Conservation (phyloP, 1,284 basidiomycete genomes). For the Cryptococcus sp. region DNA sequence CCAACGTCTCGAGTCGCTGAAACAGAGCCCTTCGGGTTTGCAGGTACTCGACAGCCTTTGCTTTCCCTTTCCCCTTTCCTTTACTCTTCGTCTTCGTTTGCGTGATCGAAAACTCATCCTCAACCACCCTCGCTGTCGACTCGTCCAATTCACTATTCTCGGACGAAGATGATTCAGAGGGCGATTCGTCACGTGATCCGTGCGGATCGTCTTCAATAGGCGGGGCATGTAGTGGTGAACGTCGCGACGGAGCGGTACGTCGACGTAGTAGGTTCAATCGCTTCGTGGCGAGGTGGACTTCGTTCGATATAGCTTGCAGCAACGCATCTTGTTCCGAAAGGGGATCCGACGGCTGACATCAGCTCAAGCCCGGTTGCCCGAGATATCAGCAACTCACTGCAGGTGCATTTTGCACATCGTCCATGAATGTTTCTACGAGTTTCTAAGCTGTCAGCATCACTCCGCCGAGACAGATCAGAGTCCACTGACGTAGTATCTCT, state of each 20-base stretch:
- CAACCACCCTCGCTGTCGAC: neutral
- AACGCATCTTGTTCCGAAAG: slow-evolving; percentile 28
- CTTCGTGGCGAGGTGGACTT: slow-evolving; percentile 65
- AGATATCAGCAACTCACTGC: slow-evolving; percentile 12
- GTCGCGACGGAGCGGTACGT: neutral
- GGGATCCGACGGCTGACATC: slow-evolving; percentile 21
- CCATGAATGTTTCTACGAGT: slow-evolving; percentile 27
- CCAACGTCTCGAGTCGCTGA: slow-evolving; percentile 15
- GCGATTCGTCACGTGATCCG: neutral
- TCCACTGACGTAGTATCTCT: slow-evolving; percentile 35
- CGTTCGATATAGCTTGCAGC: slow-evolving; percentile 85
- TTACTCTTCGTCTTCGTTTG: slow-evolving; percentile 2
- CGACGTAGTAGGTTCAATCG: neutral
- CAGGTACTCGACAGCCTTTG: slow-evolving; percentile 2
- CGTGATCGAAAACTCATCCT: neutral
- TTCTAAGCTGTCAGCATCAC: slow-evolving; percentile 17
- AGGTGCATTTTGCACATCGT: slow-evolving; percentile 21
- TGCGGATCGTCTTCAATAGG: neutral
- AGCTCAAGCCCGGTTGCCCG: neutral
- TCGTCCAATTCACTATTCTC: slow-evolving; percentile 1
- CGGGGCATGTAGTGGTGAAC: neutral
- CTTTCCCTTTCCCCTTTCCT: slow-evolving; percentile 4
- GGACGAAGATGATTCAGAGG: slow-evolving; percentile 9
- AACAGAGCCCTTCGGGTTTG: slow-evolving; percentile 16
- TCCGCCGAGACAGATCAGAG: too few relatives aligned